Percentiles rank a stretch among this genome's conserved stretches.
These are phyloP conservation scores for Ustilago tritici DNA, from an alignment of 1,284 basidiomycete species.

Conservation along the genomic window DNA sequence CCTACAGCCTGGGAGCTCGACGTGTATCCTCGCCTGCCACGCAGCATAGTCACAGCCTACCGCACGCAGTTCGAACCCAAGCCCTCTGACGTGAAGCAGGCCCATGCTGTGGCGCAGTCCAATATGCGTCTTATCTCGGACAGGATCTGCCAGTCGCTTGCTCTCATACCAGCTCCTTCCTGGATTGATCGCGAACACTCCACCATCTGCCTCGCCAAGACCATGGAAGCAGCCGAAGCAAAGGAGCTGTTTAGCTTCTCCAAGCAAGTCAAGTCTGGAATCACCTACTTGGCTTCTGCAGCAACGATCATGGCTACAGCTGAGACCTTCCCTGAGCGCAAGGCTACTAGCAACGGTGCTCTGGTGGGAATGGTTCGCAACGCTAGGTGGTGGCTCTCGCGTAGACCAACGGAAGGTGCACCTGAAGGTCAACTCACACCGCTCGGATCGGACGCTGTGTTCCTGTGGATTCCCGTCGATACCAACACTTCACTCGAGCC, in stretches of 20 bases:
- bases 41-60: slow-evolving; percentile 27
- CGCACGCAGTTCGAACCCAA: slow-evolving; percentile 25
- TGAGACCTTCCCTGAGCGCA: slow-evolving; percentile 39
- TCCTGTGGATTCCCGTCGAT: slow-evolving; percentile 42
- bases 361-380: slow-evolving; percentile 50
- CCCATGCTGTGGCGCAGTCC: slow-evolving; percentile 4
- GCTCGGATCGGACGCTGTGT: slow-evolving; percentile 43
- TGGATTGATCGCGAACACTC: slow-evolving; percentile 26
- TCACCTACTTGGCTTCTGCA: slow-evolving; percentile 39
- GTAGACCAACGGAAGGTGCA: slow-evolving; percentile 2
- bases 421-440: slow-evolving; percentile 17
- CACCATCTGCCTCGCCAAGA: slow-evolving; percentile 26
- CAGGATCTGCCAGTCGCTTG: slow-evolving; percentile 30
- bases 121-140: slow-evolving; percentile 28
- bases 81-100: slow-evolving; percentile 4
- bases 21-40: slow-evolving; percentile 23
- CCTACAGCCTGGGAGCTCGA: slow-evolving; percentile 22
- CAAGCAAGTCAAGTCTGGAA: slow-evolving; percentile 16
- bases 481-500: slow-evolving; percentile 20
- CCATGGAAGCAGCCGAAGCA: slow-evolving; percentile 10
- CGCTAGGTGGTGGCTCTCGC: slow-evolving; percentile 35
- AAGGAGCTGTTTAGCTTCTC: slow-evolving; percentile 17
- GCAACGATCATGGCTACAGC: slow-evolving; percentile 31
- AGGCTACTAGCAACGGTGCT: slow-evolving; percentile 26
- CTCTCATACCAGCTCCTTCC: slow-evolving; percentile 4